Conservation (phyloP, 2,329 filamentous ascomycete genomes). For the Talaromyces amestolkiae region DNA sequence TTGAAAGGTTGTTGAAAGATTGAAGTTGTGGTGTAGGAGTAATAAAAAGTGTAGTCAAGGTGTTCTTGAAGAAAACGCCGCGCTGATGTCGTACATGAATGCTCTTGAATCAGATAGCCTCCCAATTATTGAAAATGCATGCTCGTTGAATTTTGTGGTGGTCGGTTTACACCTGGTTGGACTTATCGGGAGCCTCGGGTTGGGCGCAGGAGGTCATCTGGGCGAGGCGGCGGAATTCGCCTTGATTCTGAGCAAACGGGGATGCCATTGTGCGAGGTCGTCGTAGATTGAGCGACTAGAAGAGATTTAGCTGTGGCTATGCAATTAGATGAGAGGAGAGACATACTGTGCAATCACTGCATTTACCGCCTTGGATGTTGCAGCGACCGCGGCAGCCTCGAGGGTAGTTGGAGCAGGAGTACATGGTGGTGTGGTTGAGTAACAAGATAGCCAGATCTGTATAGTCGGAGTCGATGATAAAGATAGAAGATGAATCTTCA, state of each 20-base stretch:
- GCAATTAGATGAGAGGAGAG: neutral
- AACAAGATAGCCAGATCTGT: constrained; percentile 13
- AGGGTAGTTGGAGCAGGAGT: constrained; percentile 49
- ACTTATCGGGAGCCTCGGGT: constrained; percentile 17
- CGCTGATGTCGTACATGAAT: constrained; percentile 19
- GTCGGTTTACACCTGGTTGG: constrained; percentile 16
- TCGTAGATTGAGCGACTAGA: constrained; percentile 20
- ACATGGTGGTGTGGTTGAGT: constrained; percentile 33
- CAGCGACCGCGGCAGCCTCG: constrained; percentile 49
- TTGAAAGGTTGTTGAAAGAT: neutral
- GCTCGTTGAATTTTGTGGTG: neutral
- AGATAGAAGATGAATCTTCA: neutral
- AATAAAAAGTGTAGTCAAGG: neutral
- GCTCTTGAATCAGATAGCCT: constrained; percentile 20
- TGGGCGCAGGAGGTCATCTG: constrained; percentile 10
- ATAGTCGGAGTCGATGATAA: neutral
- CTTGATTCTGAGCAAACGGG: constrained; percentile 19
- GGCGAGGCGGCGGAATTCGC: constrained; percentile 18
- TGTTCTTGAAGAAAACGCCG: constrained; percentile 15
- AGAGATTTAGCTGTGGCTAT: neutral
- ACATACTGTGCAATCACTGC: constrained; percentile 47
- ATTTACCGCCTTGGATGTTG: constrained; percentile 44
- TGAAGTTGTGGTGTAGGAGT: neutral
- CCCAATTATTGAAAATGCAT: constrained; percentile 15
- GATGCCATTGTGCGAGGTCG: constrained; percentile 17